Conservation (phyloP, 139 green algal genomes). For the Chlamydomonas asymmetrica region DNA sequence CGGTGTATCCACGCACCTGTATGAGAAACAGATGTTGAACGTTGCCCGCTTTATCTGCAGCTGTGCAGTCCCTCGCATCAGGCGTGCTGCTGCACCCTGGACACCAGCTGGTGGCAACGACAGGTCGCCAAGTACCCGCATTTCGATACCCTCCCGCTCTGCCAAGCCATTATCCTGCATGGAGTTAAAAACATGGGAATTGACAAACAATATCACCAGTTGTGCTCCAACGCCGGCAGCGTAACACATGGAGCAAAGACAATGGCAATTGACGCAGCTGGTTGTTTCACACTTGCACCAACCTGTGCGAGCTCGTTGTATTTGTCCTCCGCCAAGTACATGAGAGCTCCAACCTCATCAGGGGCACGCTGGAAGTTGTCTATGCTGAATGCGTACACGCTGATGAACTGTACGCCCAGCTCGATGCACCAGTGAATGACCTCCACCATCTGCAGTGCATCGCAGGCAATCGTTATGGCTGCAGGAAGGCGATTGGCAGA, state of each 20-base stretch:
- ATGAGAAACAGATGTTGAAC: slow-evolving; percentile 94
- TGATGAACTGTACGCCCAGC: slow-evolving; percentile 80
- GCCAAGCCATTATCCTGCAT: slow-evolving; percentile 66
- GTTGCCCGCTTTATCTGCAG: slow-evolving; percentile 28
- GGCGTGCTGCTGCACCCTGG: slow-evolving; percentile 59
- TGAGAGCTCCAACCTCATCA: slow-evolving; percentile 81
- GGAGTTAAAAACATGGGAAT: background rate
- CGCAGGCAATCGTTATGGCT: too few relatives aligned
- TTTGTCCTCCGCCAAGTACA: slow-evolving; percentile 82
- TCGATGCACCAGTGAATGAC: slow-evolving; percentile 89
- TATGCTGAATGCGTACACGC: slow-evolving; percentile 93
- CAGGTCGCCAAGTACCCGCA: slow-evolving; percentile 84
- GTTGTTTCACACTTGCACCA: too few relatives aligned
- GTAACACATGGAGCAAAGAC: slow-evolving; percentile 9
- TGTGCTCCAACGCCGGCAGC: background rate
- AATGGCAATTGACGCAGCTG: background rate
- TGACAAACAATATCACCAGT: background rate
- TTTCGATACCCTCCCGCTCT: slow-evolving; percentile 59
- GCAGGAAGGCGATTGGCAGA: background rate
- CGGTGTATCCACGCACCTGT: slow-evolving; percentile 81
- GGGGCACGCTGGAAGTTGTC: slow-evolving; percentile 90
- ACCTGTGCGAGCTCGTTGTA: slow-evolving; percentile 65
- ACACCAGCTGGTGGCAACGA: slow-evolving; percentile 65
- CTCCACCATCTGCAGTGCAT: slow-evolving; percentile 68
- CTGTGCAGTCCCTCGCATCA: slow-evolving; percentile 68